phyloP scores from a whole-genome alignment of 306 rosid species.

The Quercus mongolica region DNA sequence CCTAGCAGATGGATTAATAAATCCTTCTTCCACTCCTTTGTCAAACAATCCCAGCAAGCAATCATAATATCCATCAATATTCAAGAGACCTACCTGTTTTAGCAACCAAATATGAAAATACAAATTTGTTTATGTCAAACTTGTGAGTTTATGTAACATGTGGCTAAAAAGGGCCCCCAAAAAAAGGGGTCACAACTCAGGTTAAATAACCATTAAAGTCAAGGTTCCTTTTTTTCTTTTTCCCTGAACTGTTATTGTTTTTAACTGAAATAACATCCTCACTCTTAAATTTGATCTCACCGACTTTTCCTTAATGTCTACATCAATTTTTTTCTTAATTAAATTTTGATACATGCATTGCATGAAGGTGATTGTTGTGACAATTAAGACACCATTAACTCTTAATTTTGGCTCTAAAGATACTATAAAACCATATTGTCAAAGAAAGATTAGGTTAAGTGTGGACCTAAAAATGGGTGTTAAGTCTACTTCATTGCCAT shows the following conservation, averaged over 20 bases:
- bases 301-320: neutral
- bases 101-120: conserved; percentile 1
- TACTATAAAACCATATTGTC: neutral
- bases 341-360: neutral
- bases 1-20: conserved; percentile 18
- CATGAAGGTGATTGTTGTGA: conserved; percentile 3
- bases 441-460: conserved; percentile 2
- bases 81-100: conserved; percentile 22
- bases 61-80: conserved; percentile 23
- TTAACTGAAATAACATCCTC: neutral
- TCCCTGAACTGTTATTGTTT: neutral
- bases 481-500: conserved; percentile 24
- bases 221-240: neutral
- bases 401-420: neutral
- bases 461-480: conserved; percentile 19
- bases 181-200: neutral
- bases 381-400: neutral
- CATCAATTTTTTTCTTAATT: neutral
- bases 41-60: conserved; percentile 31
- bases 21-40: conserved; percentile 32
- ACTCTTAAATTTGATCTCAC: neutral
- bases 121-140: neutral
- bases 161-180: neutral
- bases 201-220: neutral
- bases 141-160: neutral